phyloP scores from a whole-genome alignment of 1,284 basidiomycete species.

The Malassezia sp. region DNA sequence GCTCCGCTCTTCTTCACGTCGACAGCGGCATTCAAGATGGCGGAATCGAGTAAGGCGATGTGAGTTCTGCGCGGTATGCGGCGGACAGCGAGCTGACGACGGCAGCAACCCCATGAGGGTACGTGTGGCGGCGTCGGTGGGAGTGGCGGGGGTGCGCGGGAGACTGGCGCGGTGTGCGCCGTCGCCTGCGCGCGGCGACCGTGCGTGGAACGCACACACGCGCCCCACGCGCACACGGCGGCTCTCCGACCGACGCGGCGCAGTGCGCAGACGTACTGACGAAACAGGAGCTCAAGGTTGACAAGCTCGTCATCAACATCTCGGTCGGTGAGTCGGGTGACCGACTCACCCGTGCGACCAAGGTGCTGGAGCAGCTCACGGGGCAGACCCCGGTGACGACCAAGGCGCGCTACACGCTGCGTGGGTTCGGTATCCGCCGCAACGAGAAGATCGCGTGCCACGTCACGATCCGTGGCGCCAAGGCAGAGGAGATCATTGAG shows the following conservation, averaged over 20 bases:
- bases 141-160: background rate
- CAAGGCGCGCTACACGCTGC: conserved; percentile 99
- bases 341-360: conserved; percentile 95
- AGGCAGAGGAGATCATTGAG: conserved; percentile 97
- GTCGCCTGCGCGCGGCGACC: no score
- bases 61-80: conserved; percentile 6
- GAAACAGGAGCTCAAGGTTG: conserved; percentile 74
- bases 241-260: no score
- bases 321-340: conserved; percentile 99
- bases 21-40: conserved; percentile 24
- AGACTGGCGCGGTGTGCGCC: background rate
- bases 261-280: conserved; percentile 6
- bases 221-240: no score
- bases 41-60: conserved; percentile 45
- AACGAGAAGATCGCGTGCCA: conserved; percentile 99
- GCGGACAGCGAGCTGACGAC: conserved; percentile 5
- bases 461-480: conserved; percentile 97
- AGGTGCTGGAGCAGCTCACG: conserved; percentile 98
- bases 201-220: no score
- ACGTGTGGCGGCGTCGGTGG: conserved; percentile 14
- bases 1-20: conserved; percentile 15
- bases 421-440: conserved; percentile 96
- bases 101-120: conserved; percentile 43
- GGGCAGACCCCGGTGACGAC: conserved; percentile 98
- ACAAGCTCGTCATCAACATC: conserved; percentile 99